Conservation (phyloP, 2,329 filamentous ascomycete species). For the Tolypocladium album region DNA sequence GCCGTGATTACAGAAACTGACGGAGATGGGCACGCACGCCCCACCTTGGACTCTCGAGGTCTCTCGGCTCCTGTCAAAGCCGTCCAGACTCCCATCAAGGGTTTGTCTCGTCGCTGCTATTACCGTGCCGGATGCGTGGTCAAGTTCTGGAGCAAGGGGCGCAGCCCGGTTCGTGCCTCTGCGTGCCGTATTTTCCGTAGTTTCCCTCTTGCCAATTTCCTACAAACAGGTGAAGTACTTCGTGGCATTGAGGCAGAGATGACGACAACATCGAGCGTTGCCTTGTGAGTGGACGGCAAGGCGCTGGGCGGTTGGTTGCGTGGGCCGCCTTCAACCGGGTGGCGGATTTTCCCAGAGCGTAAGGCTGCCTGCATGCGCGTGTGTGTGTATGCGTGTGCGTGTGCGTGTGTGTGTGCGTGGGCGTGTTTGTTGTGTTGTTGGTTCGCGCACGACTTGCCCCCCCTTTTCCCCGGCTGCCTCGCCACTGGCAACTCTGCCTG, state of each 20-base stretch:
- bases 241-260: neutral
- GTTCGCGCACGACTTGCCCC: neutral
- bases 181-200: neutral
- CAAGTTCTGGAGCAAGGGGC: neutral
- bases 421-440: neutral
- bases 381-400: neutral
- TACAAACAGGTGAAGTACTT: neutral
- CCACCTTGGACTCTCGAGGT: neutral
- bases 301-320: neutral
- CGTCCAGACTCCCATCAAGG: neutral
- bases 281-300: neutral
- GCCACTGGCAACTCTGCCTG: neutral
- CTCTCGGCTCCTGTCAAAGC: neutral
- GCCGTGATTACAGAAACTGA: neutral
- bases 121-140: neutral
- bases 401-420: neutral
- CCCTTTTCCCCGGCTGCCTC: neutral
- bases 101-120: neutral
- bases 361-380: neutral
- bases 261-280: neutral
- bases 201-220: neutral
- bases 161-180: neutral
- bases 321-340: neutral
- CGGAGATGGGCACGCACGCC: neutral
- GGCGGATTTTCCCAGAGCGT: neutral